A percentile compares a stretch with the other conserved stretches of the same genome.
These are phyloP conservation scores for Tylopilus vinaceipallidus DNA, from an alignment of 768 basidiomycete species.

Conservation along the genomic window DNA sequence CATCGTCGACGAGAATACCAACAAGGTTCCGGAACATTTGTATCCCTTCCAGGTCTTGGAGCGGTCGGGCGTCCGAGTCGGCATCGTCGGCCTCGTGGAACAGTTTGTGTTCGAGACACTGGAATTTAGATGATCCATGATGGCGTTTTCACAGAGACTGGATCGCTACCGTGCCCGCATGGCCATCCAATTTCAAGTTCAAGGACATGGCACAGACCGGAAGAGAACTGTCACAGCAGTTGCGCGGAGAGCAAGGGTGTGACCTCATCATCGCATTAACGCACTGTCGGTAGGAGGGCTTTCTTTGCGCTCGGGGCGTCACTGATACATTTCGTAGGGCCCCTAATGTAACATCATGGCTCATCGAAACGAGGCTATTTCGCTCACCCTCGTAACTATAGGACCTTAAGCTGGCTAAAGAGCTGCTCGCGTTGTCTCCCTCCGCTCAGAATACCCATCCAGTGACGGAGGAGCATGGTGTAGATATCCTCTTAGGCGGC, in stretches of 20 bases:
- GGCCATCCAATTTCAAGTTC: slow-evolving; percentile 80
- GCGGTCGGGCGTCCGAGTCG: slow-evolving; percentile 66
- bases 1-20: slow-evolving; percentile 69
- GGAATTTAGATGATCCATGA: neutral
- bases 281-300: slow-evolving; percentile 61
- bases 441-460: slow-evolving; percentile 42
- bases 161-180: slow-evolving; percentile 84
- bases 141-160: slow-evolving; percentile 58
- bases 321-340: slow-evolving; percentile 20
- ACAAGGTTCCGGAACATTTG: slow-evolving; percentile 57
- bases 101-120: slow-evolving; percentile 44
- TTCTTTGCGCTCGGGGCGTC: neutral
- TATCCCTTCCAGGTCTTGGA: slow-evolving; percentile 67
- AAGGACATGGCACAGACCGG: slow-evolving; percentile 73
- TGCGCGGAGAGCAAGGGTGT: slow-evolving; percentile 71
- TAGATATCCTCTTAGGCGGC: slow-evolving; percentile 82
- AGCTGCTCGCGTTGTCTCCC: slow-evolving; percentile 59
- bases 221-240: slow-evolving; percentile 62
- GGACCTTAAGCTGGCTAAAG: slow-evolving; percentile 73
- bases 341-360: slow-evolving; percentile 26
- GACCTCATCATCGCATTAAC: slow-evolving; percentile 86
- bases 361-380: neutral
- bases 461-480: slow-evolving; percentile 62
- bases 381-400: slow-evolving; percentile 29
- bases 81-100: slow-evolving; percentile 86